Percentiles rank a stretch among this genome's conserved stretches.
Evolutionary conservation across 225 moss, liverwort and hornwort species (phyloP).

Genomic region (Climacium dendroides): DNA sequence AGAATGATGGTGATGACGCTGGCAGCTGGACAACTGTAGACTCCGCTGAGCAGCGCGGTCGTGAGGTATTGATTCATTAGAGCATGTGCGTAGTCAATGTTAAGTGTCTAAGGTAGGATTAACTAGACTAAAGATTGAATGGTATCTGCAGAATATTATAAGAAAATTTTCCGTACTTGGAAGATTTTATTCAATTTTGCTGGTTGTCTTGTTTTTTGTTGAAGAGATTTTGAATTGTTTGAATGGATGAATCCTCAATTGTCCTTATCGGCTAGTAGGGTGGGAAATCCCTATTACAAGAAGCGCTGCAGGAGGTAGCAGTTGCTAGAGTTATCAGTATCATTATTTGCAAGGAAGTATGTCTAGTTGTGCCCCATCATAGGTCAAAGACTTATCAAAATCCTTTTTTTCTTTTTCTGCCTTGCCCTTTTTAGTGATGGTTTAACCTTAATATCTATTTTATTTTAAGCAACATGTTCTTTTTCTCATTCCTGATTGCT

Average conservation of each 20-base stretch:
- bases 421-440: background rate
- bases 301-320: background rate
- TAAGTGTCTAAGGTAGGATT: background rate
- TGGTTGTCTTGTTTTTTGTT: background rate
- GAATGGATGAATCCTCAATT: background rate
- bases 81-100: background rate
- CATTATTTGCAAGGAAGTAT: background rate
- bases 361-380: background rate
- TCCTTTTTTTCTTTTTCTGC: background rate
- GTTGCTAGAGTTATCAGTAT: background rate
- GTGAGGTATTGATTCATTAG: constrained; percentile 26
- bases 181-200: background rate
- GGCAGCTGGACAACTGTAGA: constrained; percentile 87
- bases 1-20: constrained; percentile 57
- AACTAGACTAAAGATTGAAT: background rate
- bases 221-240: background rate
- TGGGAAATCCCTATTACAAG: background rate
- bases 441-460: background rate
- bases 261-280: background rate
- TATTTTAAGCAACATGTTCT: background rate
- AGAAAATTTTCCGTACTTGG: background rate
- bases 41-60: constrained; percentile 49
- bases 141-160: background rate
- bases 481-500: constrained; percentile 1
- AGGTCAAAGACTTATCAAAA: background rate